phyloP scores from a whole-genome alignment of 768 basidiomycete species.

The Leccinum barrowsii region DNA sequence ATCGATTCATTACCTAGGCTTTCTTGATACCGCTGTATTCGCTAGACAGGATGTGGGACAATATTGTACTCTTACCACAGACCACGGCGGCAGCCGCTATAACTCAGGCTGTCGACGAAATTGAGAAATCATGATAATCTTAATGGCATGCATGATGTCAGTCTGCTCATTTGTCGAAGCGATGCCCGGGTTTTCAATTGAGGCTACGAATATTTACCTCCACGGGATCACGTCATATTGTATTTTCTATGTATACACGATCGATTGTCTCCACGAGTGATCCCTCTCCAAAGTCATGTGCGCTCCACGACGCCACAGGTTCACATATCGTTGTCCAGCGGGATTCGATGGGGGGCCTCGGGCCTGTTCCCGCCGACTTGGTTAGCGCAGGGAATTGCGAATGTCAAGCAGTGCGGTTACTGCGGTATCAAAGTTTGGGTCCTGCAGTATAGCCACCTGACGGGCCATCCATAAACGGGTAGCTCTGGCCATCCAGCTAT shows the following conservation, averaged over 20 bases:
- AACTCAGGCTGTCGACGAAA: not conserved
- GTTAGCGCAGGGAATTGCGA: not conserved
- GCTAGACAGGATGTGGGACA: slow-evolving; percentile 19
- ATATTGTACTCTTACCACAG: slow-evolving; percentile 8
- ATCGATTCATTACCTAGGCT: not conserved
- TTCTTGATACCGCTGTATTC: slow-evolving; percentile 25
- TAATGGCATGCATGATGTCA: too few species aligned
- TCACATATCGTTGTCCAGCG: slow-evolving; percentile 7
- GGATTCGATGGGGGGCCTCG: not conserved
- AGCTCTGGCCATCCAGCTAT: slow-evolving; percentile 10
- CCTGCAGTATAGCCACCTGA: slow-evolving; percentile 5
- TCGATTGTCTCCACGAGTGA: slow-evolving; percentile 2
- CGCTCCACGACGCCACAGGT: slow-evolving; percentile 24
- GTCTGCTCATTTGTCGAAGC: not conserved
- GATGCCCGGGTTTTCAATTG: not conserved
- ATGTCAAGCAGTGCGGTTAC: not conserved
- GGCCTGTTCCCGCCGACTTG: not conserved
- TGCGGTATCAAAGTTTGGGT: slow-evolving; percentile 7
- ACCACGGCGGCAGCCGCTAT: not conserved
- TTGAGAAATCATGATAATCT: not conserved
- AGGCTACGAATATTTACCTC: not conserved
- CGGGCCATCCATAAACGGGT: slow-evolving; percentile 17
- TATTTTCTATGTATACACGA: not conserved
- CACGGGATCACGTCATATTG: not conserved
- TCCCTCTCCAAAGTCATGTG: slow-evolving; percentile 6